Evolutionary conservation across 2,329 filamentous ascomycete genomes (phyloP).

Genomic region (Sclerotinia borealis): DNA sequence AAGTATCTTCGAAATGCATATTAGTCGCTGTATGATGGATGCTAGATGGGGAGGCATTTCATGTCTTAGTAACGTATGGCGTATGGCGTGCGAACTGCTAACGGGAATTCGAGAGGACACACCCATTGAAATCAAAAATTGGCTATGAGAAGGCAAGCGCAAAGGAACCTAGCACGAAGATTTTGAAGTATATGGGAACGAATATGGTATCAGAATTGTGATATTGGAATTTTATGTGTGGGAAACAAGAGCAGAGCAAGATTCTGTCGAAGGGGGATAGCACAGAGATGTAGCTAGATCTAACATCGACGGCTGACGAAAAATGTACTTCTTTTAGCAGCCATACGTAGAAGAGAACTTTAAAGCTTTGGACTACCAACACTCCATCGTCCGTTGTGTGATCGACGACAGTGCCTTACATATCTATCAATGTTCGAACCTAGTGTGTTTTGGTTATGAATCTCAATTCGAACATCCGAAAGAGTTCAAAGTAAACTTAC

Average conservation of each 20-base stretch:
- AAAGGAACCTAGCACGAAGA: too few species aligned
- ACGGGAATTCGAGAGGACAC: too few species aligned
- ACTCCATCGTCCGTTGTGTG: background rate
- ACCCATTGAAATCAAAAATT: too few species aligned
- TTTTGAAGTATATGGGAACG: too few species aligned
- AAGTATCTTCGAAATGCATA: too few species aligned
- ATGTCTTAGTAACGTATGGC: too few species aligned
- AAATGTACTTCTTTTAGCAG: background rate
- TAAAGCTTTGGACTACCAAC: background rate
- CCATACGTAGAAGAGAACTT: background rate
- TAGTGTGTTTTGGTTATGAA: background rate
- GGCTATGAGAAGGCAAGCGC: too few species aligned
- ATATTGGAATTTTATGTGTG: background rate
- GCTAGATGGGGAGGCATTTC: too few species aligned
- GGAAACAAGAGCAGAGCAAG: background rate
- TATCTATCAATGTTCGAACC: background rate
- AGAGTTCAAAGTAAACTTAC: background rate
- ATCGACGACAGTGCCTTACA: background rate
- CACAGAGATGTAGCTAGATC: background rate
- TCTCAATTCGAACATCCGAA: background rate
- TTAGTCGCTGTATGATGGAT: too few species aligned
- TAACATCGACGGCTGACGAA: background rate
- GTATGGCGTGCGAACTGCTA: too few species aligned
- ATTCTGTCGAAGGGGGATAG: background rate
- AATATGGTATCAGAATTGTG: background rate